These are phyloP conservation scores for Scalesia atractyloides DNA, from an alignment of 129 eudicot species.

Conservation along the genomic window DNA sequence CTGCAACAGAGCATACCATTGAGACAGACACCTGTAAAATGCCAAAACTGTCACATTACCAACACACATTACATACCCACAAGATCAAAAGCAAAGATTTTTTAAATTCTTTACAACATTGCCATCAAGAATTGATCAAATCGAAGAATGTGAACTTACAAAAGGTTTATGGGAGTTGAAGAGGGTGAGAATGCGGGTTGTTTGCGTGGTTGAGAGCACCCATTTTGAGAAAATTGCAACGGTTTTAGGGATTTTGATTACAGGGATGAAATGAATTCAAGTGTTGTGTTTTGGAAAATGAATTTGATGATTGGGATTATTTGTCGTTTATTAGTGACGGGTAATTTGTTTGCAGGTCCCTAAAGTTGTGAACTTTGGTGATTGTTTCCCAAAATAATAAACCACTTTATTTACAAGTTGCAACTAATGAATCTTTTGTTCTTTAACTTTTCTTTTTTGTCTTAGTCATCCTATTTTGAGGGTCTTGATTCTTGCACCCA, in stretches of 20 bases:
- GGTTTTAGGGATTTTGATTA: constrained; percentile 34
- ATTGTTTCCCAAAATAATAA: constrained; percentile 6
- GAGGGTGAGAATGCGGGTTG: neutral
- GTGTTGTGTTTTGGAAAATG: constrained; percentile 22
- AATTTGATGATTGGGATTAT: constrained; percentile 34
- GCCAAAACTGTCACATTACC: constrained; percentile 20
- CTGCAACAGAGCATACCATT: constrained; percentile 63
- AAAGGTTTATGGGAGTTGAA: constrained; percentile 20
- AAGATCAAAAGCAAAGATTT: neutral
- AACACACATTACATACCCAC: constrained; percentile 15
- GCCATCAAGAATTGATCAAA: constrained; percentile 22
- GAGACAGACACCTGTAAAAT: constrained; percentile 31
- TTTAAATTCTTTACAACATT: neutral
- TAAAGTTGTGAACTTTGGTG: neutral
- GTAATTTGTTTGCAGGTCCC: constrained; percentile 32
- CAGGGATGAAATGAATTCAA: constrained; percentile 23
- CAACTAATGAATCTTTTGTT: neutral
- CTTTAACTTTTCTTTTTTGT: neutral
- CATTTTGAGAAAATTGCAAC: constrained; percentile 19
- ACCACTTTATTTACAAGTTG: neutral
- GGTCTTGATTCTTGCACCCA: no score
- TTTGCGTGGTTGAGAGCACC: constrained; percentile 12
- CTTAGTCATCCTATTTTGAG: neutral
- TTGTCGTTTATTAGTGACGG: constrained; percentile 30
- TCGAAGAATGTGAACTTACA: constrained; percentile 20